A percentile compares a stretch with the other conserved stretches of the same genome.
These are phyloP conservation scores for Draba incana DNA, from an alignment of 345 rosid species.

Conservation along the genomic window DNA sequence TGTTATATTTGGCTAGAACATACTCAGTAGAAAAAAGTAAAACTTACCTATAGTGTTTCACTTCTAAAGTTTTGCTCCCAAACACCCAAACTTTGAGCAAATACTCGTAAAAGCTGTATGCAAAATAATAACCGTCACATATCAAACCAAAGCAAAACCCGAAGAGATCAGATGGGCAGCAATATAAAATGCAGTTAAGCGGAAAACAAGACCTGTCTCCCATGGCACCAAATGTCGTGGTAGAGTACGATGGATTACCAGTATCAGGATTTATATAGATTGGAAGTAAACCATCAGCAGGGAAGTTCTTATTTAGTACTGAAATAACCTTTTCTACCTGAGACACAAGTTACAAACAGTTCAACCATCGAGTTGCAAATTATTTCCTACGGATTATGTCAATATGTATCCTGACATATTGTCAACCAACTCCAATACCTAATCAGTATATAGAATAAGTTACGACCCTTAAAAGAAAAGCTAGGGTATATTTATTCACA, in stretches of 20 bases:
- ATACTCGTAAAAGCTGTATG: conserved; percentile 94
- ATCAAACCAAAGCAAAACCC: conserved; percentile 23
- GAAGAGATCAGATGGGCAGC: conserved; percentile 5
- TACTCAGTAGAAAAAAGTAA: conserved; percentile 16
- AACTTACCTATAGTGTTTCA: conserved; percentile 69
- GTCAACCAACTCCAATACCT: neutral
- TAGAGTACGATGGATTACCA: conserved; percentile 61
- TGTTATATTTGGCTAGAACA: conserved; percentile 15
- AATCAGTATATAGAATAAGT: neutral
- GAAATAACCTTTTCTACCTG: conserved; percentile 85
- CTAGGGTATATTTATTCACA: neutral
- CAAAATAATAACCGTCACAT: conserved; percentile 14
- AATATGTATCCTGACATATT: neutral
- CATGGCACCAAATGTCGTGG: conserved; percentile 98
- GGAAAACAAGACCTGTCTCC: conserved; percentile 75
- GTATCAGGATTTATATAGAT: conserved; percentile 74
- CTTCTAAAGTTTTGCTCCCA: conserved; percentile 79
- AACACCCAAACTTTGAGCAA: conserved; percentile 97
- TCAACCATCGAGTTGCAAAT: conserved; percentile 28
- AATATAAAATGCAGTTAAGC: conserved; percentile 9
- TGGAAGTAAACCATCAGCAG: conserved; percentile 92
- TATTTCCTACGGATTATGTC: neutral
- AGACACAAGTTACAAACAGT: conserved; percentile 34
- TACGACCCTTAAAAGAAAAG: neutral
- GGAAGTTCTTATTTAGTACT: conserved; percentile 69